Percentiles rank a stretch among this genome's conserved stretches.
Conservation (phyloP, 2,329 filamentous ascomycete species). For the Trichoderma asperellum region DNA sequence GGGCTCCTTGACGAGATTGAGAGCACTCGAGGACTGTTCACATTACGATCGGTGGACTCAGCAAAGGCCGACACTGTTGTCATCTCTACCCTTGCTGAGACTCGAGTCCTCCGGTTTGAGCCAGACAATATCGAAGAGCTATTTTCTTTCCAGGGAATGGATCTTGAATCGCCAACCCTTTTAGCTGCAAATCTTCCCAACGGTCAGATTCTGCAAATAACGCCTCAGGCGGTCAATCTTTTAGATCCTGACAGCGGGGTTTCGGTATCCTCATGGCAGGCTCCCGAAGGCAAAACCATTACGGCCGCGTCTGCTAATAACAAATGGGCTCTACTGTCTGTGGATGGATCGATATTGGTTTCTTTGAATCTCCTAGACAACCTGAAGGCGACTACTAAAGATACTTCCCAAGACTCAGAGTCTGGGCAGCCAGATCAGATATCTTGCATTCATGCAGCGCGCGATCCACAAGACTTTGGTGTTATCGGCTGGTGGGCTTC, state of each 20-base stretch:
- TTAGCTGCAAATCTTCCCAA: conserved; percentile 67
- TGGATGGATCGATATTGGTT: conserved; percentile 73
- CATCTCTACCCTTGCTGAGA: conserved; percentile 81
- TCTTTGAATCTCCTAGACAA: conserved; percentile 66
- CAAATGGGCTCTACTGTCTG: conserved; percentile 70
- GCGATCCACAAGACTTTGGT: conserved; percentile 65
- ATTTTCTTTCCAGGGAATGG: conserved; percentile 72
- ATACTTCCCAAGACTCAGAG: conserved; percentile 57
- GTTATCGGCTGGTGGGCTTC: conserved; percentile 87
- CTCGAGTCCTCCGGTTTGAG: conserved; percentile 79
- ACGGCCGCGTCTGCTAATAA: conserved; percentile 78
- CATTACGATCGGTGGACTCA: conserved; percentile 55
- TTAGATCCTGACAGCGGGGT: conserved; percentile 63
- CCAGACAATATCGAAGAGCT: conserved; percentile 80
- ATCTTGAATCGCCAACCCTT: conserved; percentile 72
- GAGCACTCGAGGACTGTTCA: conserved; percentile 73
- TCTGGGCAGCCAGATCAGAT: conserved; percentile 65
- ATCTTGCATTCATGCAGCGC: conserved; percentile 79
- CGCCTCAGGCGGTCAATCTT: conserved; percentile 63
- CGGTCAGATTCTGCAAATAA: conserved; percentile 75
- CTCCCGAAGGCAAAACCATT: conserved; percentile 59
- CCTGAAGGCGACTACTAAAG: conserved; percentile 61
- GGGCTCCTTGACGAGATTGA: conserved; percentile 81
- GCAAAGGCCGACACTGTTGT: conserved; percentile 69
- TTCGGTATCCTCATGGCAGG: conserved; percentile 62